These are phyloP conservation scores for Allantophomopsis lycopodina DNA, from an alignment of 2,329 filamentous ascomycete genomes.

Conservation along the genomic window DNA sequence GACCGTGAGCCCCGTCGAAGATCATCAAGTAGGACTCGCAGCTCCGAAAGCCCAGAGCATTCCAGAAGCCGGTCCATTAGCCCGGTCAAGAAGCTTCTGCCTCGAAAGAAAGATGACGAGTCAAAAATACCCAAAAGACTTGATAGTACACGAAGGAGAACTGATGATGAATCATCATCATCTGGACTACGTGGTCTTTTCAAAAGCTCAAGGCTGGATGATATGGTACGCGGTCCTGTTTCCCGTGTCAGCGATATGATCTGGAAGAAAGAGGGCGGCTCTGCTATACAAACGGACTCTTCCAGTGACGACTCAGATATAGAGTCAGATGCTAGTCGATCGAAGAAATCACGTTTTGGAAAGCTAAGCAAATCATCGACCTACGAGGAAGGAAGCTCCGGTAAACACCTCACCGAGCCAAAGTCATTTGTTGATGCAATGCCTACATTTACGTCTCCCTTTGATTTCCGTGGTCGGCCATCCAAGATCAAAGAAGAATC, in stretches of 20 bases:
- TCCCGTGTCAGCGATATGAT: slow-evolving; percentile 47
- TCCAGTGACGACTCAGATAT: slow-evolving; percentile 30
- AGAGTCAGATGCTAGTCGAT: slow-evolving; percentile 12
- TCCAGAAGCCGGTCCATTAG: slow-evolving; percentile 18
- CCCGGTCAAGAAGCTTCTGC: slow-evolving; percentile 21
- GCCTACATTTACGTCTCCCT: slow-evolving; percentile 34
- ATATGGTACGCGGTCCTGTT: slow-evolving; percentile 52
- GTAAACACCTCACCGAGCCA: slow-evolving; percentile 4
- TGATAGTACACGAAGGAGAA: slow-evolving; percentile 31
- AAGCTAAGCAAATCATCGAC: slow-evolving; percentile 13
- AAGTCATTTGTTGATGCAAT: slow-evolving; percentile 16
- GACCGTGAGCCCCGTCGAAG: slow-evolving; percentile 10
- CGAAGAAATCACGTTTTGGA: slow-evolving; percentile 24
- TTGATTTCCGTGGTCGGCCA: slow-evolving; percentile 22
- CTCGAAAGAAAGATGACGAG: slow-evolving; percentile 27
- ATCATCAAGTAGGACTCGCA: slow-evolving; percentile 10
- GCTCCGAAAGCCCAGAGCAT: slow-evolving; percentile 1
- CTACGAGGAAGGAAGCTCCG: slow-evolving; percentile 5
- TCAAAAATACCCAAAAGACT: slow-evolving; percentile 33
- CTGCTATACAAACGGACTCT: slow-evolving; percentile 28
- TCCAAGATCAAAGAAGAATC: slow-evolving; percentile 11
- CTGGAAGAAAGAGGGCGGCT: slow-evolving; percentile 38
- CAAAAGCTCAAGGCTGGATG: slow-evolving; percentile 63
- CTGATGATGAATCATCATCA: slow-evolving; percentile 30
- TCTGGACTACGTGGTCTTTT: slow-evolving; percentile 59